These are phyloP conservation scores for Arachnomyces sp. DNA, from an alignment of 2,329 filamentous ascomycete genomes.

Conservation along the genomic window DNA sequence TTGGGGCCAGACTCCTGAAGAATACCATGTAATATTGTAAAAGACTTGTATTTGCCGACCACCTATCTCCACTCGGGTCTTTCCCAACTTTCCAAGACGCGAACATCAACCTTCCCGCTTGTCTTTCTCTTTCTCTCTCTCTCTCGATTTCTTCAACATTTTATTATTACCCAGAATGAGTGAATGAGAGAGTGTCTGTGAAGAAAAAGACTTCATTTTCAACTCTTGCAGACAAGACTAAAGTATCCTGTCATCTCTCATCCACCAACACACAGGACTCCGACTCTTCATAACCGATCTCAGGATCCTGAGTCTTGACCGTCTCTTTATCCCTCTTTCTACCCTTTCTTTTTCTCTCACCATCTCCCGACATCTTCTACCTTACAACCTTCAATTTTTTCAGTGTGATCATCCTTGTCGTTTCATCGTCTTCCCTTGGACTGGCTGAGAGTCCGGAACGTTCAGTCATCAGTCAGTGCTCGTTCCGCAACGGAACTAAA, in stretches of 20 bases:
- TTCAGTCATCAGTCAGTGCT: background rate
- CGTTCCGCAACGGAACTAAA: background rate
- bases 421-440: background rate
- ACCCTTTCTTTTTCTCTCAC: slow-evolving; percentile 2
- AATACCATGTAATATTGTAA: too few relatives aligned
- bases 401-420: slow-evolving; percentile 1
- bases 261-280: background rate
- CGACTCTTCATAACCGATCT: background rate
- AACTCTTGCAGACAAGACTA: slow-evolving; percentile 8
- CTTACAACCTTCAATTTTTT: slow-evolving; percentile 3
- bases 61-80: slow-evolving; percentile 12
- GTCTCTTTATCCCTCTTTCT: slow-evolving; percentile 7
- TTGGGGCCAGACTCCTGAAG: slow-evolving; percentile 6
- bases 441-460: background rate
- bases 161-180: slow-evolving; percentile 10
- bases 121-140: slow-evolving; percentile 9
- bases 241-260: slow-evolving; percentile 7
- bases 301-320: too few relatives aligned
- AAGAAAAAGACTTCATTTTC: background rate
- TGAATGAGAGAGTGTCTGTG: too few relatives aligned
- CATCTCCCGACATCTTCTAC: too few relatives aligned
- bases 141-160: slow-evolving; percentile 6
- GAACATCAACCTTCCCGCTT: slow-evolving; percentile 12
- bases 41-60: slow-evolving; percentile 8
- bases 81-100: slow-evolving; percentile 12